phyloP scores from a whole-genome alignment of 148 eudicot species.

The Rhododendron griersonianum region DNA sequence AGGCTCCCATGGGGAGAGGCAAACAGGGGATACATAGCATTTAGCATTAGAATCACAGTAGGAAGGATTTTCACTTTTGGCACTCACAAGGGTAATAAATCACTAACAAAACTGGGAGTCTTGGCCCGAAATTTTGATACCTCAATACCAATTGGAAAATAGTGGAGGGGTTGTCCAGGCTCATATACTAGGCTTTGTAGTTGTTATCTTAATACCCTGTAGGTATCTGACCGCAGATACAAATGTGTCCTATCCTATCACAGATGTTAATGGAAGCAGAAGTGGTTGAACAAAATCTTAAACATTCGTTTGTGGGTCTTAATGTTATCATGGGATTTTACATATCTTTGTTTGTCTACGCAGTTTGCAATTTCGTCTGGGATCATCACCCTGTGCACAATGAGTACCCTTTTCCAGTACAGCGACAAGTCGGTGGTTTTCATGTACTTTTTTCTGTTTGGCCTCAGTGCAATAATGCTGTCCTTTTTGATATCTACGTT shows the following conservation, averaged over 20 bases:
- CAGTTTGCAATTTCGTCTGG: constrained; percentile 96
- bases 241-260: neutral
- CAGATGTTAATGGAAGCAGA: neutral
- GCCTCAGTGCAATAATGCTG: constrained; percentile 90
- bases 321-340: neutral
- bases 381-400: constrained; percentile 76
- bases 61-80: neutral
- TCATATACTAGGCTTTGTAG: neutral
- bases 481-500: constrained; percentile 89
- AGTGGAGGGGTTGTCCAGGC: neutral
- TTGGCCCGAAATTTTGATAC: neutral
- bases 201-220: neutral
- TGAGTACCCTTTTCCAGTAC: constrained; percentile 82
- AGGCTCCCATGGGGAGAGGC: neutral
- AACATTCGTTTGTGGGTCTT: neutral
- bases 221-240: neutral
- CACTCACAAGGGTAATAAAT: neutral
- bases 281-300: neutral
- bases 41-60: neutral
- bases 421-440: constrained; percentile 96
- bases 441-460: constrained; percentile 87
- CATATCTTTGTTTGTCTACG: constrained; percentile 20
- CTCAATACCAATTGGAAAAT: neutral
- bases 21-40: neutral
- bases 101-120: neutral